These are phyloP conservation scores for Brassica nigra DNA, from an alignment of 345 rosid genomes.

Conservation along the genomic window DNA sequence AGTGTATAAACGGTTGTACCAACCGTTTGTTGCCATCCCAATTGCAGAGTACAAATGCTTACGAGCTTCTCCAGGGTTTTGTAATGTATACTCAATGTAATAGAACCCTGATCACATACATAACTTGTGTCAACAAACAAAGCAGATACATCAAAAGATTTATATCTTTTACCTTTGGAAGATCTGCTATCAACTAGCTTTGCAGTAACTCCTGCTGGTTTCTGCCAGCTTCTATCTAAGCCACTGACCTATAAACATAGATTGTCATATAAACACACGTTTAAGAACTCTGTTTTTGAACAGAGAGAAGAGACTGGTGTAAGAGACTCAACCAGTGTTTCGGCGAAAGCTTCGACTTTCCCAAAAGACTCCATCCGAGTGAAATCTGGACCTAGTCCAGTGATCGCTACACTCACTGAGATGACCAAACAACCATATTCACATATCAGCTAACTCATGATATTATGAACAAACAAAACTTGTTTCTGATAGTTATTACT, in stretches of 20 bases:
- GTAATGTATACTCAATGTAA: constrained; percentile 85
- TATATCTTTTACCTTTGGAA: constrained; percentile 50
- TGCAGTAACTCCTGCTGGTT: constrained; percentile 81
- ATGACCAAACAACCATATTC: background rate
- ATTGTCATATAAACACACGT: background rate
- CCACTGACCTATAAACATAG: constrained; percentile 62
- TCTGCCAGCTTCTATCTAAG: constrained; percentile 93
- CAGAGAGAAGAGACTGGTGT: constrained; percentile 8
- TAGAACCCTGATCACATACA: constrained; percentile 58
- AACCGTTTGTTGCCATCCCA: constrained; percentile 88
- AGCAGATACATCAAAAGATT: background rate
- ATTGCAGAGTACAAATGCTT: constrained; percentile 73
- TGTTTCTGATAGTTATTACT: background rate
- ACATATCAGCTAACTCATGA: background rate
- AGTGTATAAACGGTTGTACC: constrained; percentile 89
- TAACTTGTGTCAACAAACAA: constrained; percentile 1
- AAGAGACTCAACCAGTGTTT: constrained; percentile 60
- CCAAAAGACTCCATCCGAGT: constrained; percentile 93
- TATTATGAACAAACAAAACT: background rate
- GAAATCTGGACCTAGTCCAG: constrained; percentile 92
- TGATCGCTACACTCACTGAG: constrained; percentile 45
- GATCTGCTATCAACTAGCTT: constrained; percentile 70
- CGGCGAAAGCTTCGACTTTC: constrained; percentile 88
- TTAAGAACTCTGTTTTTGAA: background rate
- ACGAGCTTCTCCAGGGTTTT: constrained; percentile 80